These are phyloP conservation scores for Hymenotorrendiella dingleyae DNA, from an alignment of 2,329 filamentous ascomycete species.

Conservation along the genomic window DNA sequence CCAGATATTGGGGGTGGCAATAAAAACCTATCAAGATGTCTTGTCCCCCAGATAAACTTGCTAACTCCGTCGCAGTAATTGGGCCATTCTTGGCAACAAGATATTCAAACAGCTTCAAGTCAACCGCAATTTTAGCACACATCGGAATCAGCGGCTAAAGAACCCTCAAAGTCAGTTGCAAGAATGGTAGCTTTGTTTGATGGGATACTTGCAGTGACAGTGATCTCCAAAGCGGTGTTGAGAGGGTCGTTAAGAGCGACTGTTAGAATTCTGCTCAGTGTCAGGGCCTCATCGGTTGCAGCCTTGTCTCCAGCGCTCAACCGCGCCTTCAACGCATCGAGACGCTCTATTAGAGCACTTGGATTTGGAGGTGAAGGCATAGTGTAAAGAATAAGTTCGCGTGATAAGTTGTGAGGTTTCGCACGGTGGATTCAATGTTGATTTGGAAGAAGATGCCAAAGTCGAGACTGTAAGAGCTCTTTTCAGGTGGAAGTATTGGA, in stretches of 20 bases:
- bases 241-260: background rate
- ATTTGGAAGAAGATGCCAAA: no score
- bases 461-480: no score
- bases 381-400: background rate
- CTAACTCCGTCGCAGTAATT: slow-evolving; percentile 6
- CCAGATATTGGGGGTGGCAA: no score
- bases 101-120: slow-evolving; percentile 10
- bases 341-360: background rate
- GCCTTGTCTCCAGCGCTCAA: background rate
- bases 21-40: slow-evolving; percentile 5
- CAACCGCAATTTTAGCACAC: slow-evolving; percentile 10
- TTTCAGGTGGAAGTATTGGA: no score
- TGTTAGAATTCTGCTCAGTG: background rate
- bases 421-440: no score
- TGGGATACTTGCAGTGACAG: background rate
- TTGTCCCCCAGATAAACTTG: slow-evolving; percentile 6
- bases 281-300: background rate
- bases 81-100: slow-evolving; percentile 1
- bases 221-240: background rate
- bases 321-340: background rate
- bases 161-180: background rate
- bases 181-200: background rate
- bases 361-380: background rate
- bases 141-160: background rate
- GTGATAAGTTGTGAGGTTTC: no score